Conservation (phyloP, 495 filamentous ascomycete genomes). For the Podospora bellae-mahoneyi region DNA sequence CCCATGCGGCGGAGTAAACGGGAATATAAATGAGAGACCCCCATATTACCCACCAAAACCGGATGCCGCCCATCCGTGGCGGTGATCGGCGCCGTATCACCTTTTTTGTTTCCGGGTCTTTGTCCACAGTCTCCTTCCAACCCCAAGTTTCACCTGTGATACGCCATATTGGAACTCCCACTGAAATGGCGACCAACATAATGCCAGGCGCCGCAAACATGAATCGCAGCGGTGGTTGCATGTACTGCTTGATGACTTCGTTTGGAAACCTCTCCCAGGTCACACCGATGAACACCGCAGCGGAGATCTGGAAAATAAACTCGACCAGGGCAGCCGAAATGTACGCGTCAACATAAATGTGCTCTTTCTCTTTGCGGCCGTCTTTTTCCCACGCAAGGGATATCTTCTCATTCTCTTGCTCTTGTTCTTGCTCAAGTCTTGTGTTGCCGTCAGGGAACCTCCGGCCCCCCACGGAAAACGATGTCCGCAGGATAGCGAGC, state of each 20-base stretch:
- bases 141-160: neutral
- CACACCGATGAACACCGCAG: conserved; percentile 4
- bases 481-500: neutral
- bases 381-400: neutral
- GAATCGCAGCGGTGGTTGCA: neutral
- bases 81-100: neutral
- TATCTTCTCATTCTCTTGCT: neutral
- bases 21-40: neutral
- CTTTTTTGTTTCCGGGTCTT: neutral
- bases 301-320: neutral
- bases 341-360: neutral
- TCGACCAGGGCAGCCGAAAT: neutral
- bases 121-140: neutral
- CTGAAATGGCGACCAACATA: neutral
- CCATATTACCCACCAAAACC: neutral
- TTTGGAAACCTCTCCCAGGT: conserved; percentile 8
- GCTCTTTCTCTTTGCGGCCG: neutral
- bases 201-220: neutral
- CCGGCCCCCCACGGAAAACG: neutral
- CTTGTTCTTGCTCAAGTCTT: neutral
- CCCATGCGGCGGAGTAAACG: neutral
- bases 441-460: neutral
- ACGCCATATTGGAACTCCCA: neutral
- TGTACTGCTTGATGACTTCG: conserved; percentile 1
- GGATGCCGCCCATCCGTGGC: neutral